phyloP scores from a whole-genome alignment of 2,329 filamentous ascomycete species.

The Ambrosiella xylebori region DNA sequence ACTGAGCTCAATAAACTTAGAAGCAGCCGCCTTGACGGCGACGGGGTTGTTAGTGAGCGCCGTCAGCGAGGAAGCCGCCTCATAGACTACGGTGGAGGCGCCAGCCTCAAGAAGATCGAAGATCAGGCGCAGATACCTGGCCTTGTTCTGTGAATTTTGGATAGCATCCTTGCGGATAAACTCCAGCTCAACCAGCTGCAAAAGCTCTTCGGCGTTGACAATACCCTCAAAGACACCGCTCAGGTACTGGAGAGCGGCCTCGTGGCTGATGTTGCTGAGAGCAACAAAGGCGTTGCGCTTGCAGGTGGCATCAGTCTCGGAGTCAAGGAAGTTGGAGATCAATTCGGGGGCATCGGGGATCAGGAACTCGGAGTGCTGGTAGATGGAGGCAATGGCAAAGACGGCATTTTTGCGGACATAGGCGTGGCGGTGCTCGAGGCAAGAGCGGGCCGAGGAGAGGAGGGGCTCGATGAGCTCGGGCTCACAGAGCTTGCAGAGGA shows the following conservation, averaged over 20 bases:
- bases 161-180: constrained; percentile 98
- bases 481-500: constrained; percentile 90
- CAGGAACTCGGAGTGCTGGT: constrained; percentile 71
- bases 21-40: constrained; percentile 87
- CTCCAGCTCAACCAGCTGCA: constrained; percentile 86
- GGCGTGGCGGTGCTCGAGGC: constrained; percentile 87
- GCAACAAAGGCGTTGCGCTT: constrained; percentile 96
- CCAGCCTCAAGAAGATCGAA: constrained; percentile 90
- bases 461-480: constrained; percentile 91
- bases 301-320: constrained; percentile 86
- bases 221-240: constrained; percentile 84
- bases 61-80: constrained; percentile 88
- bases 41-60: constrained; percentile 91
- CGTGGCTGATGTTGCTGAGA: constrained; percentile 77
- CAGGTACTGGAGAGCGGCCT: constrained; percentile 77
- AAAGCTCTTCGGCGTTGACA: constrained; percentile 79
- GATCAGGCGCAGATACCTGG: constrained; percentile 80
- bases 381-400: constrained; percentile 85
- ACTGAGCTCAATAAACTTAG: constrained; percentile 89
- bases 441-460: constrained; percentile 77
- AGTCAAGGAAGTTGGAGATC: constrained; percentile 72
- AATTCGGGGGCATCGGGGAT: constrained; percentile 94
- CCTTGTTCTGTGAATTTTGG: constrained; percentile 88
- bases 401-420: constrained; percentile 98
- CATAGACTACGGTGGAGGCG: constrained; percentile 89